phyloP scores from a whole-genome alignment of 257 asterid species.

The Euphrasia confusa region DNA sequence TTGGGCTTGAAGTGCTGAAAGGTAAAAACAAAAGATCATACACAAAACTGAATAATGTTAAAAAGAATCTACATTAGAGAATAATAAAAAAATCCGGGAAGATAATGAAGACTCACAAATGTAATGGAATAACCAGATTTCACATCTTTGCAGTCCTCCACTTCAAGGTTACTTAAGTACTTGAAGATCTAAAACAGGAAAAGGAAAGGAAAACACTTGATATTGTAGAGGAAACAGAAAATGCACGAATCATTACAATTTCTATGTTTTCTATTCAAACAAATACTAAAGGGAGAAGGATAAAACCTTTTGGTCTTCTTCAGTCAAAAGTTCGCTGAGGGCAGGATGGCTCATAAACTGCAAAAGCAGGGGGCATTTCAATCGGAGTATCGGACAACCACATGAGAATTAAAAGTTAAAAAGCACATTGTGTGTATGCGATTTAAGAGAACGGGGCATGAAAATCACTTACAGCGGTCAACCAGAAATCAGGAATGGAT shows the following conservation, averaged over 20 bases:
- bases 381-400: no score
- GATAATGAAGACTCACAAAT: slow-evolving; percentile 54
- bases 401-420: background rate
- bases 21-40: slow-evolving; percentile 12
- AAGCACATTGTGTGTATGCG: background rate
- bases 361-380: slow-evolving; percentile 20
- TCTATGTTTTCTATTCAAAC: slow-evolving; percentile 3
- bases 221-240: slow-evolving; percentile 17
- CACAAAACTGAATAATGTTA: background rate
- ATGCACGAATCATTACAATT: background rate
- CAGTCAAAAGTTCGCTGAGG: slow-evolving; percentile 78
- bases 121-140: slow-evolving; percentile 85
- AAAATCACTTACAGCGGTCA: slow-evolving; percentile 74
- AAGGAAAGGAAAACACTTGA: slow-evolving; percentile 20
- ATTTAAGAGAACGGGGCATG: background rate
- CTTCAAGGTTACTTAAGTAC: slow-evolving; percentile 74
- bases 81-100: background rate
- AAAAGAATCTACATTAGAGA: slow-evolving; percentile 2
- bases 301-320: slow-evolving; percentile 85
- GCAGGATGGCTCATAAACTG: slow-evolving; percentile 96
- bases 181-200: slow-evolving; percentile 60
- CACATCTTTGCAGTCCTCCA: slow-evolving; percentile 86
- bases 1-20: slow-evolving; percentile 69
- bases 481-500: slow-evolving; percentile 90
- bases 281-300: slow-evolving; percentile 19